Evolutionary conservation across 345 rosid genomes (phyloP), one percentile per base, ranked within the genome.

Genomic region (Populus tremula): DNA sequence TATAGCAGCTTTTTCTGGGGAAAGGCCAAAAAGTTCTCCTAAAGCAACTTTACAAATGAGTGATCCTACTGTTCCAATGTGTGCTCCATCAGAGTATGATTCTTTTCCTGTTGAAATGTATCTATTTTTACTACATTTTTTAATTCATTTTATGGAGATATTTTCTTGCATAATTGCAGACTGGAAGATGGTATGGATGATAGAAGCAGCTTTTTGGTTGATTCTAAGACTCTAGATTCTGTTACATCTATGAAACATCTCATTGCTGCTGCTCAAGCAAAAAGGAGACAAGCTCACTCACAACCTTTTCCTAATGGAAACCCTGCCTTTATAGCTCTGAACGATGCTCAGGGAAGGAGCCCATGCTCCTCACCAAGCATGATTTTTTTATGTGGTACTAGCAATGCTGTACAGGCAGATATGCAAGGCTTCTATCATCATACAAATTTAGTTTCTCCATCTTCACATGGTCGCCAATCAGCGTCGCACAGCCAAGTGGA

Each of bases 251-350:
- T 96, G 94, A 92, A 91, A 86, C 81, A 87, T 88, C 95, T 96
- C 68, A 93, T 93, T 85, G 97, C 99, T 72, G 96, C 92, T 72
- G 98, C 98, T 79, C 98, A 90, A 81, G 98, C 92, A 64, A 96
- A 93, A 83, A 90, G 97, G 84, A 90, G 79, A 83, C 87, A 86
- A 83, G 97, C 93, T 78, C 97, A 90, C 71, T 84, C 82, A 45
- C 97, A 89, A 49, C 81, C 82, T 41, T 83, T 83, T 72, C 74
- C 88, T 63, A 35, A 79, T 80, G 91, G 84, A 81, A 87, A 85
- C 84, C 72, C 83, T 75, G 68, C 77, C 68, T 77, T 81, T 62
- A 25, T 84, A 45, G 69, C 86, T 27, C 72, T 70, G 23, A 77
- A 79, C 74, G 92, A 89, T 43, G 39, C 69, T 36, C 90, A 86